Evolutionary conservation across 2,329 filamentous ascomycete species (phyloP).

Genomic region (Seiridium unicorne): DNA sequence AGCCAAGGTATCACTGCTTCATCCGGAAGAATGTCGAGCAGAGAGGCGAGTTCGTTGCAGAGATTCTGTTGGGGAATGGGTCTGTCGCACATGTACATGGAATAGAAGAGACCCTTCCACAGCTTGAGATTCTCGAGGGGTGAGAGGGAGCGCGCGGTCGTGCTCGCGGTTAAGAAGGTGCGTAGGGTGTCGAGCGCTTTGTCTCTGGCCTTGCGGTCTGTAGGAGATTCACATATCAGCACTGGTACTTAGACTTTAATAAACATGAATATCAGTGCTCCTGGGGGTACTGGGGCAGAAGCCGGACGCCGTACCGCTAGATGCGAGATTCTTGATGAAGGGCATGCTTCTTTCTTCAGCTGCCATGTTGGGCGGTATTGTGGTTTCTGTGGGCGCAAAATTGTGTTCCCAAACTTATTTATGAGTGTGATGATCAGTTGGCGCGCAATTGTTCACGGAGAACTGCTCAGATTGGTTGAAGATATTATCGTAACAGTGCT

Average conservation of each 20-base stretch:
- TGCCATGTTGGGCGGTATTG: conserved; percentile 27
- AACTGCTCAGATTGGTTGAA: background rate
- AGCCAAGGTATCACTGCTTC: conserved; percentile 47
- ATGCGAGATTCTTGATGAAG: conserved; percentile 81
- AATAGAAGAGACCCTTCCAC: conserved; percentile 94
- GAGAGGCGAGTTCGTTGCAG: conserved; percentile 70
- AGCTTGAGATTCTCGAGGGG: conserved; percentile 78
- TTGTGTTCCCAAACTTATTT: background rate
- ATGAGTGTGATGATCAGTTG: background rate
- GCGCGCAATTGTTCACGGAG: too few species aligned
- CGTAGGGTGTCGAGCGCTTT: conserved; percentile 75
- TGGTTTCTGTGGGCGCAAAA: background rate
- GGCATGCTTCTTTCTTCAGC: conserved; percentile 55
- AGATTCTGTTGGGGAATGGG: conserved; percentile 84
- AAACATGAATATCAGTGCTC: too few species aligned
- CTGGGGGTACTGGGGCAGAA: background rate
- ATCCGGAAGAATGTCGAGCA: conserved; percentile 59
- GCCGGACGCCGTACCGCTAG: conserved; percentile 62
- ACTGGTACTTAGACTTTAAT: background rate
- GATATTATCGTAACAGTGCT: background rate
- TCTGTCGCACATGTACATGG: conserved; percentile 91
- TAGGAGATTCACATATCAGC: background rate
- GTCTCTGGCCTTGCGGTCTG: conserved; percentile 77
- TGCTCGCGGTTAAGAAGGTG: conserved; percentile 68
- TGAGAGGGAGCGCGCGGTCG: conserved; percentile 51